These are phyloP conservation scores for Chimonanthus salicifolius DNA, from an alignment of 164 flowering plant genomes.

Conservation along the genomic window DNA sequence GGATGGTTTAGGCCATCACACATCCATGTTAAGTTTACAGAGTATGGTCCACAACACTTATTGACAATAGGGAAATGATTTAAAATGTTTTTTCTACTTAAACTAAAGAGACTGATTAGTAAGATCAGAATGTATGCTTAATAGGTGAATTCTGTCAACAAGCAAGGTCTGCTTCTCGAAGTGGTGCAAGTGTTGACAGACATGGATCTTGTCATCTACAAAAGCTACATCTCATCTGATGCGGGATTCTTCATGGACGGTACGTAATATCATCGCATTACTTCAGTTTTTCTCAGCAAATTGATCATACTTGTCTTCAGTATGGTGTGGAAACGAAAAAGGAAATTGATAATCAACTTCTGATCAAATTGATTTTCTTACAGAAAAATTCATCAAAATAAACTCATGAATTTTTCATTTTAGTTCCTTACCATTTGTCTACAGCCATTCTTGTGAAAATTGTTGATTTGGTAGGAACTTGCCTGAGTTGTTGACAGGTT, in stretches of 20 bases:
- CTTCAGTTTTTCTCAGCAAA: no score
- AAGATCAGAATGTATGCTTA: constrained; percentile 28
- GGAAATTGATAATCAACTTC: no score
- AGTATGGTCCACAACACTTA: no score
- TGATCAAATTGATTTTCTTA: no score
- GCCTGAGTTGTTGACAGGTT: no score
- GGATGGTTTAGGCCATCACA: background rate
- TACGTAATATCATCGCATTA: constrained; percentile 8
- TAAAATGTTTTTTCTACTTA: background rate
- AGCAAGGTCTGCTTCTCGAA: constrained; percentile 59
- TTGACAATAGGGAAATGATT: background rate
- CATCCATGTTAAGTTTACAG: background rate
- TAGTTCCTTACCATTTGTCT: no score
- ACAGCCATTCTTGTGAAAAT: no score
- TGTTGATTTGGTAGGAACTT: no score
- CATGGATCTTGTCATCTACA: constrained; percentile 49
- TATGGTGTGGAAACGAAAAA: no score
- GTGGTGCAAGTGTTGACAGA: constrained; percentile 70
- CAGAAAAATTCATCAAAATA: no score
- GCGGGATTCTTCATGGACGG: constrained; percentile 90
- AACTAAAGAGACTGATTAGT: constrained; percentile 1
- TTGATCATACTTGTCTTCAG: no score
- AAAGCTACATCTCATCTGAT: constrained; percentile 71
- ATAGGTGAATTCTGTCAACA: constrained; percentile 63
- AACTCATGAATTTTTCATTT: no score